Conservation (phyloP, 257 asterid genomes). For the Thymus quinquecostatus region DNA sequence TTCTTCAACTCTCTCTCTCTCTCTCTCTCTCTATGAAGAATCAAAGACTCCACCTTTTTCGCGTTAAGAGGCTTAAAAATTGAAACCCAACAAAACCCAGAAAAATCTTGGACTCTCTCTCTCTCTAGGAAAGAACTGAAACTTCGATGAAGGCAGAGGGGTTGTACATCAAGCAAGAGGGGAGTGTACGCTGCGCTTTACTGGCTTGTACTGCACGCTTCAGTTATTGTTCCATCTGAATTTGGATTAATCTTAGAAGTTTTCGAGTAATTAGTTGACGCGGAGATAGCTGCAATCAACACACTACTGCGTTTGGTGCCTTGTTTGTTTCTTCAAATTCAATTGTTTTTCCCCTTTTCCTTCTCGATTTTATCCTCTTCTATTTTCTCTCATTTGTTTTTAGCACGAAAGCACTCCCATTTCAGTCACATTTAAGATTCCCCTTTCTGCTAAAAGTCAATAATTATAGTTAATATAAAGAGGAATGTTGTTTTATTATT, state of each 20-base stretch:
- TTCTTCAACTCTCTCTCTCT: neutral
- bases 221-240: constrained; percentile 25
- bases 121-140: neutral
- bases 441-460: neutral
- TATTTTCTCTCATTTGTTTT: neutral
- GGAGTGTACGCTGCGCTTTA: constrained; percentile 16
- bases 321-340: constrained; percentile 22
- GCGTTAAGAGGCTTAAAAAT: neutral
- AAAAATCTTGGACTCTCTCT: neutral
- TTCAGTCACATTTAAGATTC: neutral
- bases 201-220: constrained; percentile 72
- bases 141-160: neutral
- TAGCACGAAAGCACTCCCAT: neutral
- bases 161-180: neutral
- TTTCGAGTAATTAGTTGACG: neutral
- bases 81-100: constrained; percentile 3
- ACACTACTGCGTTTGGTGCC: neutral
- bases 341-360: neutral
- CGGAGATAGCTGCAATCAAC: constrained; percentile 18
- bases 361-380: constrained; percentile 4
- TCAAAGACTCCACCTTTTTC: constrained; percentile 22
- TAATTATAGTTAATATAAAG: neutral
- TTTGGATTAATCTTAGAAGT: neutral
- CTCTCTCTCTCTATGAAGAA: neutral
- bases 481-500: neutral